Percentiles rank a stretch among this genome's conserved stretches.
Conservation (phyloP, 805 yeast species). For the Cyberlindnera bimundalis region DNA sequence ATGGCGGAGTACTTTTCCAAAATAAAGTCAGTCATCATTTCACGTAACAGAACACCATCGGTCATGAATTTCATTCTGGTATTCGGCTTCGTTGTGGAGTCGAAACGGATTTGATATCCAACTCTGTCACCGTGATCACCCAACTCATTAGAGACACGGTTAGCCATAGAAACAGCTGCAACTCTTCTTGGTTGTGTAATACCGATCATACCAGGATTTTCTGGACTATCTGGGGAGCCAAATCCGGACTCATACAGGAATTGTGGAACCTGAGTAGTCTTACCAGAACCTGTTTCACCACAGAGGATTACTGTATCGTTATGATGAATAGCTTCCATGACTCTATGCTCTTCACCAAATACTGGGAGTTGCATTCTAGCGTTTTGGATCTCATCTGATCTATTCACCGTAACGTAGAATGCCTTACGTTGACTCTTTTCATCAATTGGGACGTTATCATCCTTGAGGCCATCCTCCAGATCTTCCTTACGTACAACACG, state of each 20-base stretch:
- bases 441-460: constrained; percentile 59
- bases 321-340: constrained; percentile 94
- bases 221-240: constrained; percentile 52
- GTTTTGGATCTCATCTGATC: constrained; percentile 64
- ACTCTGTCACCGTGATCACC: constrained; percentile 70
- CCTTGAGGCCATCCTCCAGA: constrained; percentile 62
- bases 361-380: constrained; percentile 80
- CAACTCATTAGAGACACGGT: constrained; percentile 70
- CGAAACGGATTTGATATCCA: constrained; percentile 82
- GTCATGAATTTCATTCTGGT: constrained; percentile 88
- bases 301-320: constrained; percentile 88
- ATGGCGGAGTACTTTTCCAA: constrained; percentile 80
- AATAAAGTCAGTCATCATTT: constrained; percentile 85
- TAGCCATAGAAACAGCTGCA: constrained; percentile 90
- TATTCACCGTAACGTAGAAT: constrained; percentile 60
- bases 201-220: constrained; percentile 91
- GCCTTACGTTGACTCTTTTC: constrained; percentile 51
- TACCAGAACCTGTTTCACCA: constrained; percentile 99
- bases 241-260: constrained; percentile 91
- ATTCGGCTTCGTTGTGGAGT: constrained; percentile 55
- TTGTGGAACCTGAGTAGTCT: constrained; percentile 97
- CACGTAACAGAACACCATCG: constrained; percentile 90
- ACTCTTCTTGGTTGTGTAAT: constrained; percentile 94
- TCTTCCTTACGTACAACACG: constrained; percentile 65
- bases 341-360: constrained; percentile 81